Base-by-base conservation (phyloP, 106 monocot genomes). In the Dendrobium officinale region DNA sequence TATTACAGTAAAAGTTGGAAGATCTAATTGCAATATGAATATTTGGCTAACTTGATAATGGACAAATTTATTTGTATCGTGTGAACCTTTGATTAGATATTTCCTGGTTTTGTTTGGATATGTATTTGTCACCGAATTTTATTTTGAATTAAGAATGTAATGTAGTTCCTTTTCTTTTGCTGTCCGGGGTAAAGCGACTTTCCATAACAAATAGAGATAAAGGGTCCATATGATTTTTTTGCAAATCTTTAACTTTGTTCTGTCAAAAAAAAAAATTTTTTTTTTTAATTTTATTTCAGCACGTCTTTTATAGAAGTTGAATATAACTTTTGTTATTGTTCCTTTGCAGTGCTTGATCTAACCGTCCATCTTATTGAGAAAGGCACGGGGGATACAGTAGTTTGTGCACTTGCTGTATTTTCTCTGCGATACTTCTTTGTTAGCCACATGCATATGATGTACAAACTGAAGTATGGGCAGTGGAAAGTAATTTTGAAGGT, bases 401-500 rank as follows among this genome's bases (percentile, higher is more conserved):
- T 89, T 48, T 89, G 88, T 84, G 72, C 92, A 43, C 82, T 98
- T 37, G 77, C 91, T 79, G 76, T 87, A 47, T 98, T 92, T 67
- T 86, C 89, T 78, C 84, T 94, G 77, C 94, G 91, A 42, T 91
- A 89, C 85, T 85, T 98, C 29, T 79, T 98, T n/a, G 89, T 94
- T 77, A 98, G 91, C 88, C 91, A 94, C 89, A 81, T 89, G 79
- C 83, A 94, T 77, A 92, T 91, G 97, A 94, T 84, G 66, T 91
- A 84, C 89, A 91, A 92, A 58, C 77, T 67, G 40, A 88, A 85
- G 66, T 41, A 80, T 83, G 76, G 83, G 75, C 86, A 84, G 16
- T 92, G 92, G 97, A 91, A 85, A 77, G 80, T 91, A 22, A 92
- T 92, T 55, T 56, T 88, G 4, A 94, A 94, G 94, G 97, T 98